Evolutionary conservation across 495 filamentous ascomycete genomes (phyloP), one percentile per base, ranked within the genome.

Genomic region (Neurospora sp.): DNA sequence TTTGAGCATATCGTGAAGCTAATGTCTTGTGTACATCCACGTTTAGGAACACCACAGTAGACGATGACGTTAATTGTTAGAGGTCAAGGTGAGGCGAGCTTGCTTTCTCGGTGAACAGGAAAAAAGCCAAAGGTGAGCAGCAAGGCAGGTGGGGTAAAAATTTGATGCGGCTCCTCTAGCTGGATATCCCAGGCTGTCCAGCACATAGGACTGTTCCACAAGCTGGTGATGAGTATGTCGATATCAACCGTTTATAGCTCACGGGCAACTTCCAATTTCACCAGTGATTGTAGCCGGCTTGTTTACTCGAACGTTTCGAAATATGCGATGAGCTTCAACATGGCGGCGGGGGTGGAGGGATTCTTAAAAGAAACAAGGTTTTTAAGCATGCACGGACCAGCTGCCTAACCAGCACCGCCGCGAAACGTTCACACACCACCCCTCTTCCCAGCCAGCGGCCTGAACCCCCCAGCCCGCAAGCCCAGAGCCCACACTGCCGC

Each of bases 71-170:
- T 14, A 35, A 35, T 35, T 65, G 53, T 65, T 14, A 35, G 35
- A 12, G 18, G 7, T 16, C 27, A 65, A 37, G 53, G 53, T 61
- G 27, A 61, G 53, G 53, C 0, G 14, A 61, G 53, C 14, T 61
- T 35, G 2, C 14, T 16, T 18, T 37, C 48, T 35, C 53, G 53
- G 53, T 65, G 53, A 65, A 61, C 14, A 14, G 27, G 53, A 35
- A 9, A 20, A 9, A 65, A 72, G 69, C 42, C 37, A 14, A 73
- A 72, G 71, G 74, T 76, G 61, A 77, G 70, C 69, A 53, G 59
- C 40, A 61, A 61, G 45, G 39, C 72, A 71, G 69, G 77, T 78
- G 79, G 78, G 78, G 79, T 78, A 78, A 76, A 78, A 76, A 72
- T 79, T 79, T 65, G 14, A 65, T 35, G 53, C 31, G 53, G 27